Evolutionary conservation across 805 yeast species (phyloP), one percentile per base, ranked within the genome.

Genomic region (Metschnikowia hibisci): DNA sequence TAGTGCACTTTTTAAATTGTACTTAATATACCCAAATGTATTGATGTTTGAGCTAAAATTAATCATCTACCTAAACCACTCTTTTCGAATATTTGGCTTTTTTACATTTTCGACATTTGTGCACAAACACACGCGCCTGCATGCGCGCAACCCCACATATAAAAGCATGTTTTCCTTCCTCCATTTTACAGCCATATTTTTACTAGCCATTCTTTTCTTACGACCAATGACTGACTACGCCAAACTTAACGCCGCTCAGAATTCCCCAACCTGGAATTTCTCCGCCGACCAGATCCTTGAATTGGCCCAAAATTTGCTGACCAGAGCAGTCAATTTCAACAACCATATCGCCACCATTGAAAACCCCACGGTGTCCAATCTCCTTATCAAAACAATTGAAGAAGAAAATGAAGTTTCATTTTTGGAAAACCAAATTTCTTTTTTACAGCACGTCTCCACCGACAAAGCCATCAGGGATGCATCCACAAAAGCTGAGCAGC

Each of bases 401-500:
- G 61, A 71, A 41, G 80, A 78, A 48, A 81, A 84, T 56, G 63
- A 62, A 20, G 67, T 72, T 33, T 62, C 69, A 8, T 72, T 73
- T 4, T 40, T 71, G 6, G 66, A 67, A 22, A 75, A 74, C 52
- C 82, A 74, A 51, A 61, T 85, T 52, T 68, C 82, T 14, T 87
- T 87, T 57, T 82, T 80, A 55, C 87, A 81, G 61, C 82, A 83
- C 52, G 90, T 87, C 9, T 82, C 90, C 3, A 55, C 79, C 15
- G 71, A 75, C 49, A 77, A 81, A 55, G 78, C 64, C n/a, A 57
- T 84, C 26, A 74, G 96, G 55, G 87, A 84, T 49, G 87, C 88
- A 3, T 80, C 90, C 2, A 73, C 74, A 34, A 66, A 76, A 46
- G 82, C 87, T 0, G 84, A 82, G 48, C 78, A 78, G 56, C 56